These are phyloP conservation scores for Polymyxa betae DNA, from an alignment of 208 protist genomes.

Conservation along the genomic window DNA sequence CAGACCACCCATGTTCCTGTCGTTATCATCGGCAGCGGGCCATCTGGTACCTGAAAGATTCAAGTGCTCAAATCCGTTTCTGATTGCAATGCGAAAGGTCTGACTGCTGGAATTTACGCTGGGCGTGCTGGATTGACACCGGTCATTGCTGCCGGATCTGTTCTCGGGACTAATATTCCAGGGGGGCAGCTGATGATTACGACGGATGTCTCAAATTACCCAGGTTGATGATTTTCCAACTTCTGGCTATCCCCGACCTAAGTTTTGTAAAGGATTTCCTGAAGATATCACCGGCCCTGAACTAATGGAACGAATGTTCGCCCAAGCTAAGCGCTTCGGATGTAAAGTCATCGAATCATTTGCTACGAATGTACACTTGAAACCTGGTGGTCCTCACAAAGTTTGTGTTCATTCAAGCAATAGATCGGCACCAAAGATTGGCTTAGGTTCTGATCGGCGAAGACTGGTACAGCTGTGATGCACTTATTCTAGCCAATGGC, in stretches of 20 bases:
- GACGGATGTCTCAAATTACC: constrained; percentile 81
- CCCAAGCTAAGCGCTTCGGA: constrained; percentile 64
- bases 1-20: constrained; percentile 54
- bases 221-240: constrained; percentile 63
- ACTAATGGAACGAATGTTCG: constrained; percentile 67
- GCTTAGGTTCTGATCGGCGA: constrained; percentile 20
- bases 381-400: neutral
- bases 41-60: constrained; percentile 52
- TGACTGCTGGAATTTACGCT: constrained; percentile 79
- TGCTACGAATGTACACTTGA: constrained; percentile 70
- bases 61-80: neutral
- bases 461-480: constrained; percentile 55
- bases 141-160: constrained; percentile 68
- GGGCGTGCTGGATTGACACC: constrained; percentile 71
- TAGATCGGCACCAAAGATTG: neutral
- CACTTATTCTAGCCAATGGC: constrained; percentile 79
- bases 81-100: constrained; percentile 58
- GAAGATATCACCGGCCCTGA: constrained; percentile 69
- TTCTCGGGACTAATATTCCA: constrained; percentile 65
- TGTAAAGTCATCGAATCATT: constrained; percentile 69
- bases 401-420: neutral
- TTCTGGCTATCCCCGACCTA: neutral
- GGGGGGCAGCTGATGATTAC: constrained; percentile 81
- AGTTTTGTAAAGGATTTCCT: constrained; percentile 61
- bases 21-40: constrained; percentile 74